These are phyloP conservation scores for Luffa aegyptiaca DNA, from an alignment of 306 rosid species.

Conservation along the genomic window DNA sequence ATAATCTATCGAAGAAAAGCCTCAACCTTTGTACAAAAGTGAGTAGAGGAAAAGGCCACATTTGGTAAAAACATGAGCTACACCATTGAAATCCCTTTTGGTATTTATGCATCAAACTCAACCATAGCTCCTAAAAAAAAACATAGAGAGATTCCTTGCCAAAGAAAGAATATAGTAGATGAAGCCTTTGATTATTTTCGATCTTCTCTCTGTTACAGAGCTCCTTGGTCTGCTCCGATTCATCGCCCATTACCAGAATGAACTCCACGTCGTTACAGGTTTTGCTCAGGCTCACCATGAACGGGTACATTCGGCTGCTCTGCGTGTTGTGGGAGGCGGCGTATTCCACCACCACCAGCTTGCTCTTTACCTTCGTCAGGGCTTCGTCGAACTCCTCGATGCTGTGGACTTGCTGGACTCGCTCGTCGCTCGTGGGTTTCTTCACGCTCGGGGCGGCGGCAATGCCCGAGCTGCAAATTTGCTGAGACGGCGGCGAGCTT, in stretches of 20 bases:
- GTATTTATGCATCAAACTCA: too few species aligned
- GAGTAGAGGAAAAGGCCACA: too few species aligned
- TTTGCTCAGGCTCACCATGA: constrained; percentile 68
- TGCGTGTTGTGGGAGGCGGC: constrained; percentile 34
- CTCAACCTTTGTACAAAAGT: too few species aligned
- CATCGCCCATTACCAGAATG: constrained; percentile 67
- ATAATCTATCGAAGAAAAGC: too few species aligned
- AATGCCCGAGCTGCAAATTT: neutral
- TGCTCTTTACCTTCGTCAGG: constrained; percentile 46
- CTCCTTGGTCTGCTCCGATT: constrained; percentile 51
- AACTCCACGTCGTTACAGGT: constrained; percentile 74
- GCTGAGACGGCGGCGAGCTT: neutral
- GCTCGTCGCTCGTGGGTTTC: constrained; percentile 26
- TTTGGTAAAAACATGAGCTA: too few species aligned
- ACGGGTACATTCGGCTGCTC: constrained; percentile 69
- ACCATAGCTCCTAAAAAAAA: too few species aligned
- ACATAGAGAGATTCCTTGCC: too few species aligned
- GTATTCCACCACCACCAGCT: constrained; percentile 76
- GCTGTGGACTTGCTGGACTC: constrained; percentile 54
- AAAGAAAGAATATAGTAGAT: too few species aligned
- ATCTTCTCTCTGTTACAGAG: constrained; percentile 62
- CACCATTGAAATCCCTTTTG: too few species aligned
- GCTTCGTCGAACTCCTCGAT: constrained; percentile 64
- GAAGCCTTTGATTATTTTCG: neutral
- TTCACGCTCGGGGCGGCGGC: constrained; percentile 21